These are phyloP conservation scores for Irineochytrium annulatum DNA, from an alignment of 192 early-diverging fungal genomes.

Conservation along the genomic window DNA sequence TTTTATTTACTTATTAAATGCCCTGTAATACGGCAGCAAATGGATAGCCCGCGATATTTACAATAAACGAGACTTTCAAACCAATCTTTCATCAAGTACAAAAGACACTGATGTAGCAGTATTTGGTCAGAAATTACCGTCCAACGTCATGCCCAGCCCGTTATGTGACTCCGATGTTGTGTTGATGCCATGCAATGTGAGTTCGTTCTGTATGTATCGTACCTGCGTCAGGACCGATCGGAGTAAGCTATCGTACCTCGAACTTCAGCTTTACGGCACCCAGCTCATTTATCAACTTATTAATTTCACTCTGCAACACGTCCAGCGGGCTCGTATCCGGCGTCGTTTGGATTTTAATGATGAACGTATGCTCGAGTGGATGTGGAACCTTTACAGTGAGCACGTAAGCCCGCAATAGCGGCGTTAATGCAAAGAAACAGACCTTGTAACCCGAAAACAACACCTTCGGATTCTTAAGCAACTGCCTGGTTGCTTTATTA, in stretches of 20 bases:
- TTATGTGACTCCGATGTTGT: too few relatives aligned
- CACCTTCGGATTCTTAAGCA: slow-evolving; percentile 88
- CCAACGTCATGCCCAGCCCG: too few relatives aligned
- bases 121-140: too few relatives aligned
- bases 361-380: slow-evolving; percentile 87
- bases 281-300: slow-evolving; percentile 72
- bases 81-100: too few relatives aligned
- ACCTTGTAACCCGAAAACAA: slow-evolving; percentile 95
- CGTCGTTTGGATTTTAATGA: slow-evolving; percentile 91
- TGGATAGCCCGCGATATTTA: too few relatives aligned
- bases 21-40: too few relatives aligned
- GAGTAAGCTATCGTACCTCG: slow-evolving; percentile 42
- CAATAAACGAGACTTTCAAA: too few relatives aligned
- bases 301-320: slow-evolving; percentile 73
- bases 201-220: slow-evolving; percentile 33
- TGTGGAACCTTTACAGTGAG: too few relatives aligned
- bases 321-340: slow-evolving; percentile 78
- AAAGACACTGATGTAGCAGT: too few relatives aligned
- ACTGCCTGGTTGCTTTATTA: slow-evolving; percentile 51
- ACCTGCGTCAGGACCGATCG: background rate
- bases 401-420: too few relatives aligned
- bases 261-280: slow-evolving; percentile 78
- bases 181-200: slow-evolving; percentile 44
- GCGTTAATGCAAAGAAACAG: too few relatives aligned
- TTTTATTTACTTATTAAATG: too few relatives aligned